Evolutionary conservation across 139 green algal species (phyloP).

Genomic region (Micractinium sp.): DNA sequence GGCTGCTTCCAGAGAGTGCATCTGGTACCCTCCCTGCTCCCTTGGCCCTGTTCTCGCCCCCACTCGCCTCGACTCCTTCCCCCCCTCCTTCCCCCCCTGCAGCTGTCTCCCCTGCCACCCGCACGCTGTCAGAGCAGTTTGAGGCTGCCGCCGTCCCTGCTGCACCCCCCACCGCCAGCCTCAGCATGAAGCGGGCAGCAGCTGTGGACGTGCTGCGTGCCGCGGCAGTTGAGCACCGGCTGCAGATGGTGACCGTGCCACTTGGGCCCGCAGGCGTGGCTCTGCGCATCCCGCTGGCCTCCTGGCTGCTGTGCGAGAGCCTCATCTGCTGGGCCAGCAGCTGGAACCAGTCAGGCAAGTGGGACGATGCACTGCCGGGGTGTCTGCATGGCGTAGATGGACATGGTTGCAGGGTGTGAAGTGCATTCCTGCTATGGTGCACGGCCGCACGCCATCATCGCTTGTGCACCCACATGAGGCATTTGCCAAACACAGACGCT

Average conservation of each 20-base stretch:
- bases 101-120: background rate
- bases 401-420: too few species aligned
- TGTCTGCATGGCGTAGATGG: too few species aligned
- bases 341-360: slow-evolving; percentile 35
- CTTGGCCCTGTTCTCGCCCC: background rate
- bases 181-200: slow-evolving; percentile 10
- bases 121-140: slow-evolving; percentile 25
- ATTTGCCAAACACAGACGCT: too few species aligned
- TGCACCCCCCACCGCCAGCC: background rate
- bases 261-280: background rate
- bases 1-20: background rate
- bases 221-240: slow-evolving; percentile 34
- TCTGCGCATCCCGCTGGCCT: slow-evolving; percentile 55
- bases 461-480: too few species aligned
- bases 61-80: background rate
- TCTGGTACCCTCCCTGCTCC: background rate
- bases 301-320: slow-evolving; percentile 59
- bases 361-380: too few species aligned
- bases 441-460: too few species aligned
- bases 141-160: slow-evolving; percentile 4
- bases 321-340: slow-evolving; percentile 57
- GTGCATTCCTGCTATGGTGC: too few species aligned
- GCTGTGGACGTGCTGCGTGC: slow-evolving; percentile 11
- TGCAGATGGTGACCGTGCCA: slow-evolving; percentile 19
- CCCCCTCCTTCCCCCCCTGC: background rate